Conservation (phyloP, 768 basidiomycete species). For the Mycena floridula region DNA sequence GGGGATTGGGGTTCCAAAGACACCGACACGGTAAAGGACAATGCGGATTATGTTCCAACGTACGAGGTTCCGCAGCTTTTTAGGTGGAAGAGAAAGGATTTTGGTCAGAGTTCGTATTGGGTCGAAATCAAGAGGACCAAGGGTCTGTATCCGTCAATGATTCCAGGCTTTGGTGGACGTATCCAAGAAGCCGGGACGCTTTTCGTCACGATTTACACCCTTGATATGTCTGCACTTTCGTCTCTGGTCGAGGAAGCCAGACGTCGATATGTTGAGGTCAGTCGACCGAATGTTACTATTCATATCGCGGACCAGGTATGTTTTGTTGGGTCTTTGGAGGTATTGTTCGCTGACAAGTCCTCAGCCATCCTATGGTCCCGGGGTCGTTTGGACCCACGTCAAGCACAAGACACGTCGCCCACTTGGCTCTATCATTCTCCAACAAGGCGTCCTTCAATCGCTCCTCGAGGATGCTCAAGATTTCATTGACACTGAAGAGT, state of each 20-base stretch:
- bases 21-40: conserved; percentile 14
- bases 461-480: conserved; percentile 46
- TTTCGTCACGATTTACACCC: conserved; percentile 43
- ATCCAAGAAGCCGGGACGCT: too few relatives aligned
- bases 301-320: conserved; percentile 28
- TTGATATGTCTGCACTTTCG: conserved; percentile 33
- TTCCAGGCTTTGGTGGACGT: too few relatives aligned
- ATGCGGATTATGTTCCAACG: conserved; percentile 37
- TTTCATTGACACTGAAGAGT: conserved; percentile 47
- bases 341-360: background rate
- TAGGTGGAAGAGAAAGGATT: too few relatives aligned
- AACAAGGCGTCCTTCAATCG: conserved; percentile 37
- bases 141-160: conserved; percentile 5
- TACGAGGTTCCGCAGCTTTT: conserved; percentile 36
- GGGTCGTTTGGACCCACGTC: conserved; percentile 9
- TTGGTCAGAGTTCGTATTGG: conserved; percentile 39
- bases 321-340: conserved; percentile 2
- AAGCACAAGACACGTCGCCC: conserved; percentile 35
- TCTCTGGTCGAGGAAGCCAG: conserved; percentile 36
- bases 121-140: conserved; percentile 25
- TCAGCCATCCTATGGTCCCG: conserved; percentile 14
- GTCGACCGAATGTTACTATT: conserved; percentile 34
- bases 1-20: too few relatives aligned
- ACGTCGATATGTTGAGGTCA: conserved; percentile 32
- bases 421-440: conserved; percentile 48